Evolutionary conservation across 352 stramenopile genomes (phyloP).

Genomic region (Phytophthora rubi): DNA sequence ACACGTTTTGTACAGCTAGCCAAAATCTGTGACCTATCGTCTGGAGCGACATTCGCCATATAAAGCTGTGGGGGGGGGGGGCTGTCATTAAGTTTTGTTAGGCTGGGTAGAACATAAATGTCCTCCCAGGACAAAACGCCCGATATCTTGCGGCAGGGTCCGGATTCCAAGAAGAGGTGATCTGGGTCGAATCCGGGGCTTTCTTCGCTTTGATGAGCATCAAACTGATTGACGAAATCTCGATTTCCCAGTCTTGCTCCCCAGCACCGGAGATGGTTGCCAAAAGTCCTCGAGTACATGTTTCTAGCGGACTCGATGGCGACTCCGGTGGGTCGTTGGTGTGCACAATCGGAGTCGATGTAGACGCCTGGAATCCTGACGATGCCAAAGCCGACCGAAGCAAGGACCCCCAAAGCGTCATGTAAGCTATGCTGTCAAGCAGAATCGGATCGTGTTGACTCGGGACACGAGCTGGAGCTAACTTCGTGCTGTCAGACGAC

Average conservation of each 20-base stretch:
- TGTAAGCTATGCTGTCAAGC: constrained; percentile 43
- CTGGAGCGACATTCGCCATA: too few relatives aligned
- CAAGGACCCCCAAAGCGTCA: constrained; percentile 29
- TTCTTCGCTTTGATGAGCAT: constrained; percentile 54
- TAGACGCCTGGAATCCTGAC: constrained; percentile 56
- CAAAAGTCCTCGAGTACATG: constrained; percentile 45
- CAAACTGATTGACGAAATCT: constrained; percentile 41
- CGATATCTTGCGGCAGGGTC: constrained; percentile 51
- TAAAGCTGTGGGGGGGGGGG: too few relatives aligned
- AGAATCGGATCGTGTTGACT: constrained; percentile 62
- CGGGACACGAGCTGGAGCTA: constrained; percentile 57
- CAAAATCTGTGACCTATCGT: too few relatives aligned
- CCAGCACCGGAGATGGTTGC: constrained; percentile 1
- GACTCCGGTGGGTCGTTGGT: constrained; percentile 71
- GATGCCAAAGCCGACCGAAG: constrained; percentile 5
- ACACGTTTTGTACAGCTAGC: too few relatives aligned
- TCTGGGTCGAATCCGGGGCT: constrained; percentile 48
- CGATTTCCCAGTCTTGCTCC: neutral
- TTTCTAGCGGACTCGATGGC: constrained; percentile 85
- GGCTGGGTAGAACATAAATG: too few relatives aligned
- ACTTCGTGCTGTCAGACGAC: constrained; percentile 60
- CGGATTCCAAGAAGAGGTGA: constrained; percentile 48
- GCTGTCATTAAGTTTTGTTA: too few relatives aligned
- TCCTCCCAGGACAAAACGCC: constrained; percentile 3
- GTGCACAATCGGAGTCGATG: constrained; percentile 75